Conservation (phyloP, 1,284 basidiomycete genomes). For the Puccinia hordei region DNA sequence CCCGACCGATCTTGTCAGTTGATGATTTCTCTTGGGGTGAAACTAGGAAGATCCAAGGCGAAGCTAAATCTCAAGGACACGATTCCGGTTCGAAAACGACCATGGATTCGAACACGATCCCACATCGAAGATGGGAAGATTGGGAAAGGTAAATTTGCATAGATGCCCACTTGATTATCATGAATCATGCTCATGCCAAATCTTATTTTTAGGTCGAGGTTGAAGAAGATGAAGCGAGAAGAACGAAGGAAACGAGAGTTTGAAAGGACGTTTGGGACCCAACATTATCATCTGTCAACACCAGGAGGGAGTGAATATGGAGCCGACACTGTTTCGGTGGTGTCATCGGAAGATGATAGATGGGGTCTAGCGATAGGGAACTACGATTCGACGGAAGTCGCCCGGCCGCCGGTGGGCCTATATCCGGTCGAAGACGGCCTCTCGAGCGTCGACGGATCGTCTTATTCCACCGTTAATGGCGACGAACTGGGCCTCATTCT, state of each 20-base stretch:
- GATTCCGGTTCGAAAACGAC: conserved; percentile 57
- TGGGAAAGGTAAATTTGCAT: conserved; percentile 78
- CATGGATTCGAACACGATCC: conserved; percentile 77
- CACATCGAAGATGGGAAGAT: conserved; percentile 95
- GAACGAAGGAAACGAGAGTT: conserved; percentile 62
- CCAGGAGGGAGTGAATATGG: conserved; percentile 59
- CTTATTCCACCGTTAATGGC: neutral
- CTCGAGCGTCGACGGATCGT: neutral
- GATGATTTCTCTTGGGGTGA: conserved; percentile 99
- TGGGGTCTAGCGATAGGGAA: conserved; percentile 70
- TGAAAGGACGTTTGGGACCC: conserved; percentile 64
- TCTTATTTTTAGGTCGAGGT: conserved; percentile 52
- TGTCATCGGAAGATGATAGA: conserved; percentile 73
- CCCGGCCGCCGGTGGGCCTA: conserved; percentile 70
- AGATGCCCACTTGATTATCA: neutral
- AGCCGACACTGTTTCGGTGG: conserved; percentile 69
- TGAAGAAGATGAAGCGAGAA: conserved; percentile 54
- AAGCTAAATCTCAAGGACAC: conserved; percentile 64
- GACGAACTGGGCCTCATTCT: conserved; percentile 29
- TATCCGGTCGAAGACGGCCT: conserved; percentile 55
- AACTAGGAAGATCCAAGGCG: conserved; percentile 94
- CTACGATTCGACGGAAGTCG: conserved; percentile 54
- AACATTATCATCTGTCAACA: conserved; percentile 55
- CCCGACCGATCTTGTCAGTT: conserved; percentile 61
- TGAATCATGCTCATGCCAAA: conserved; percentile 70